Conservation (phyloP, 176 grass and related monocot species). For the Rhynchospora pubera region DNA sequence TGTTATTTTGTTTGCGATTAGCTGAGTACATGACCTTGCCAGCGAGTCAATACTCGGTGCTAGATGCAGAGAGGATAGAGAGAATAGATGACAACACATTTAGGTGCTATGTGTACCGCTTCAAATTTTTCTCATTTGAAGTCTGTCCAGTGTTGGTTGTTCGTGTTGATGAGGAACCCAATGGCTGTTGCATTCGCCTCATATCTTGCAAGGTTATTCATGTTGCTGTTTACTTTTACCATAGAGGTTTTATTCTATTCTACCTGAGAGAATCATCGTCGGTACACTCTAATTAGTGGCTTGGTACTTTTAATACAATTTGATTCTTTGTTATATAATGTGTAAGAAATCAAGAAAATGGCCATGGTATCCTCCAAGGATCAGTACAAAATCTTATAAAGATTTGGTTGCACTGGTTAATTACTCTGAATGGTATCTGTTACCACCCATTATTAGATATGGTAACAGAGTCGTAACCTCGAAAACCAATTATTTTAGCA, state of each 20-base stretch:
- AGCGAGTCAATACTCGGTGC: constrained; percentile 93
- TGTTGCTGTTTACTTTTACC: not conserved
- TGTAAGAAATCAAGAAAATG: not conserved
- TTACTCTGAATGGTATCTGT: not conserved
- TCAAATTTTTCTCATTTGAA: constrained; percentile 92
- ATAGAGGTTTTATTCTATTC: not conserved
- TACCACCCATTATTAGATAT: not conserved
- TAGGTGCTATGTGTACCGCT: constrained; percentile 86
- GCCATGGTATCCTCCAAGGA: not conserved
- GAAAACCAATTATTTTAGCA: not conserved
- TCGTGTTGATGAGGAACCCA: constrained; percentile 71
- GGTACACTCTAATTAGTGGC: not conserved
- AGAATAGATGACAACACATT: constrained; percentile 80
- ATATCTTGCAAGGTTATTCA: constrained; percentile 66
- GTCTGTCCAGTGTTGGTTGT: constrained; percentile 93
- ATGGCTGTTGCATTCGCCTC: constrained; percentile 80
- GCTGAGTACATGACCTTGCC: constrained; percentile 96
- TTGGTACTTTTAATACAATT: not conserved
- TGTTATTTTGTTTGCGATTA: constrained; percentile 20
- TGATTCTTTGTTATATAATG: not conserved
- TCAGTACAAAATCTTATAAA: not conserved
- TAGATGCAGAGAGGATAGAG: constrained; percentile 95
- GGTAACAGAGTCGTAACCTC: not conserved
- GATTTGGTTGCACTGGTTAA: not conserved
- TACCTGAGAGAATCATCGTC: not conserved